Percentiles rank a stretch among this genome's conserved stretches.
These are phyloP conservation scores for Mortierella sp. DNA, from an alignment of 371 early-diverging fungal species.

Conservation along the genomic window DNA sequence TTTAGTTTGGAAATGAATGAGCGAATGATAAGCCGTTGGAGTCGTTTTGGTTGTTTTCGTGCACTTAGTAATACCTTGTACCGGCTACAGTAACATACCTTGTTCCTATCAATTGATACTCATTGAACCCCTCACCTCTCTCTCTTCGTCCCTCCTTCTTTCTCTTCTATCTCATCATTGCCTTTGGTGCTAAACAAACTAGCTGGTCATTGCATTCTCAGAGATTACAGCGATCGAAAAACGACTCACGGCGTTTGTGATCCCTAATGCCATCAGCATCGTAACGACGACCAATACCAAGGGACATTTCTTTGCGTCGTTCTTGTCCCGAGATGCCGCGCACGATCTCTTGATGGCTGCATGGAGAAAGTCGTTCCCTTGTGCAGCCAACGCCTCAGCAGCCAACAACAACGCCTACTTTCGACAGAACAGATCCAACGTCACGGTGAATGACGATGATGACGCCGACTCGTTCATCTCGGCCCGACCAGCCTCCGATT, in stretches of 20 bases:
- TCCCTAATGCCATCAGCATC: slow-evolving; percentile 90
- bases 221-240: slow-evolving; percentile 90
- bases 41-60: background rate
- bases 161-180: background rate
- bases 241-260: slow-evolving; percentile 82
- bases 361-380: slow-evolving; percentile 69
- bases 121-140: background rate
- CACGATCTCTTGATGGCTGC: slow-evolving; percentile 78
- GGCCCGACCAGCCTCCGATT: slow-evolving; percentile 28
- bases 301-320: slow-evolving; percentile 84
- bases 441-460: slow-evolving; percentile 34
- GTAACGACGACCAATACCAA: slow-evolving; percentile 66
- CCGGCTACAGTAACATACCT: background rate
- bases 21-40: background rate
- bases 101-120: background rate
- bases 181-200: slow-evolving; percentile 2
- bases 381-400: slow-evolving; percentile 40
- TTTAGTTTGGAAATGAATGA: background rate
- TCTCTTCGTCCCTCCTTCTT: background rate
- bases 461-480: slow-evolving; percentile 51
- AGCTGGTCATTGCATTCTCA: slow-evolving; percentile 86
- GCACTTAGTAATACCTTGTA: background rate
- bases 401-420: slow-evolving; percentile 23
- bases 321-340: slow-evolving; percentile 84
- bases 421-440: slow-evolving; percentile 34